These are phyloP conservation scores for Malassezia furfur DNA, from an alignment of 1,284 basidiomycete species.

Conservation along the genomic window DNA sequence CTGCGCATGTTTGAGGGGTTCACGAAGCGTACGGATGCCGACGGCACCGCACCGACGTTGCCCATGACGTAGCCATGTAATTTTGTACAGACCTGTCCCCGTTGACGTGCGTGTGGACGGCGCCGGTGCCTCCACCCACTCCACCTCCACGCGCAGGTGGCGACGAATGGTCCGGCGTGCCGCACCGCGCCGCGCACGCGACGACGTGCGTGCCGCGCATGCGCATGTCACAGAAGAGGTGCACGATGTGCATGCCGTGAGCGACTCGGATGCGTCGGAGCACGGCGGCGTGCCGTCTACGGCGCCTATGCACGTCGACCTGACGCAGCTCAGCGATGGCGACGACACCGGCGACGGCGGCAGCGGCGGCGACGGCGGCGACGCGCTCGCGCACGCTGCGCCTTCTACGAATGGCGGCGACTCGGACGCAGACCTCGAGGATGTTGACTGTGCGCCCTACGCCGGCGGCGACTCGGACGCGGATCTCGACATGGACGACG, in stretches of 20 bases:
- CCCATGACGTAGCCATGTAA: no score
- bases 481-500: conserved; percentile 30
- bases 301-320: not conserved
- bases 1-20: conserved; percentile 5
- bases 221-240: conserved; percentile 17
- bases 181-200: no score
- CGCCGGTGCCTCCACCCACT: no score
- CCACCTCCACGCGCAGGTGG: no score
- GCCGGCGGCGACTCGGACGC: conserved; percentile 21
- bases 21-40: not conserved
- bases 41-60: no score
- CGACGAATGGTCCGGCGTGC: no score
- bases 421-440: conserved; percentile 15
- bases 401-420: no score
- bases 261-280: conserved; percentile 8
- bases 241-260: conserved; percentile 21
- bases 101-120: no score
- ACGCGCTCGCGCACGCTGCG: not conserved
- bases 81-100: no score
- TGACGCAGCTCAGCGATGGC: conserved; percentile 6
- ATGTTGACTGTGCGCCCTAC: conserved; percentile 11
- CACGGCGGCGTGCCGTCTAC: no score
- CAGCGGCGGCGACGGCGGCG: no score
- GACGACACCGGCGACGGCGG: conserved; percentile 6
- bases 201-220: no score